phyloP scores from a whole-genome alignment of 2,329 filamentous ascomycete species.

The Epichloe gansuensis region DNA sequence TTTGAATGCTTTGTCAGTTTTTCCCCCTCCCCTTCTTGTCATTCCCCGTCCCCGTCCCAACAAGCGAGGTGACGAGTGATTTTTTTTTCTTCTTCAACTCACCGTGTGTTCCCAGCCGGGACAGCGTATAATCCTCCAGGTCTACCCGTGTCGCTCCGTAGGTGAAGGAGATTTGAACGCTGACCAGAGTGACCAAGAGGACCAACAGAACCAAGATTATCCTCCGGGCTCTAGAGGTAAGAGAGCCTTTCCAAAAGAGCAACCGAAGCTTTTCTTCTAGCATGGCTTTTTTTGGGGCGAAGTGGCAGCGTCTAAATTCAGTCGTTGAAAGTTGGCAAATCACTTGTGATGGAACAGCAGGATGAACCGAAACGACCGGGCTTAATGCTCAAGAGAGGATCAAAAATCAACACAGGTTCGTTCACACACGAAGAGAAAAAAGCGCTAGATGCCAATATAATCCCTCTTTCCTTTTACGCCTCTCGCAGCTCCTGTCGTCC shows the following conservation, averaged over 20 bases:
- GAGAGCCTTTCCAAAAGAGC: neutral
- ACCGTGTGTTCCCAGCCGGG: conserved; percentile 2
- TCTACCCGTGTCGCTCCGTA: neutral
- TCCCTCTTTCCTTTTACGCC: too few relatives aligned
- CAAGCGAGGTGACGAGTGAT: neutral
- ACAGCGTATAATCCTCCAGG: neutral
- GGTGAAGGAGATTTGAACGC: neutral
- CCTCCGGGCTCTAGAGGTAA: neutral
- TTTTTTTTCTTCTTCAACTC: neutral
- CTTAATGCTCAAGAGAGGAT: neutral
- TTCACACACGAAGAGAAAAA: too few relatives aligned
- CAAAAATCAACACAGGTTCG: neutral
- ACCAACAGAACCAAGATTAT: neutral
- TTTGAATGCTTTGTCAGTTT: neutral
- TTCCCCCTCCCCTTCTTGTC: neutral
- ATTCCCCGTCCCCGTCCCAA: too few relatives aligned
- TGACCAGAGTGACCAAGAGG: neutral
- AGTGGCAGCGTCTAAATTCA: neutral
- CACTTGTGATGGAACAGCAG: neutral
- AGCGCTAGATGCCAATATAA: too few relatives aligned
- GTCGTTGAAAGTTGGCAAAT: neutral
- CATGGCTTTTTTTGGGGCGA: neutral
- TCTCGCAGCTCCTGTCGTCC: too few relatives aligned
- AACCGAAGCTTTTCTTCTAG: neutral
- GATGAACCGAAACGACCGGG: neutral